These are phyloP conservation scores for Penicillium cataractarum DNA, from an alignment of 495 filamentous ascomycete genomes.

Conservation along the genomic window DNA sequence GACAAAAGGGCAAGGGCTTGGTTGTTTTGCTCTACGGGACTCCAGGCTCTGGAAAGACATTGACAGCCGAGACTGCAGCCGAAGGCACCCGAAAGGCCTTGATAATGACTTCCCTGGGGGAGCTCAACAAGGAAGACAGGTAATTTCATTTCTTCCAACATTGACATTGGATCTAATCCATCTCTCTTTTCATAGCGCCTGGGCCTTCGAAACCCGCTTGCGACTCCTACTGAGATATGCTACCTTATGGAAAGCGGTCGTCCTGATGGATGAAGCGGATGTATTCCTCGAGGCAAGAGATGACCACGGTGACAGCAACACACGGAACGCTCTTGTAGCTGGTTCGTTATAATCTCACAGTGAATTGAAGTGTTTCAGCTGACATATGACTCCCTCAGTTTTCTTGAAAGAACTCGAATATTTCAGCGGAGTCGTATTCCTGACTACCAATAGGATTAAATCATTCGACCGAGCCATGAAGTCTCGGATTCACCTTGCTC, in stretches of 20 bases:
- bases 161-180: background rate
- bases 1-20: background rate
- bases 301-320: background rate
- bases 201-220: background rate
- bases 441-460: conserved; percentile 11
- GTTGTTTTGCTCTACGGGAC: background rate
- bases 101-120: background rate
- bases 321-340: background rate
- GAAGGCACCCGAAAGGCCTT: background rate
- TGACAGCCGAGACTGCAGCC: background rate
- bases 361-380: background rate
- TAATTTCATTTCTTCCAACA: background rate
- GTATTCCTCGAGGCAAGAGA: conserved; percentile 9
- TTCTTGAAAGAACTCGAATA: background rate
- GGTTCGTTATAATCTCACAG: background rate
- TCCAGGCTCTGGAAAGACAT: background rate
- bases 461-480: conserved; percentile 12
- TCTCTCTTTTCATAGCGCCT: background rate
- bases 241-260: background rate
- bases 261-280: conserved; percentile 10
- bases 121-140: conserved; percentile 1
- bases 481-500: conserved; percentile 13
- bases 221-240: background rate
- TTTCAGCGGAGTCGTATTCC: conserved; percentile 3
- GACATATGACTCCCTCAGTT: background rate